A percentile compares a stretch with the other conserved stretches of the same genome.
Evolutionary conservation across 2,329 filamentous ascomycete genomes (phyloP).

Genomic region (Ascochyta koolunga): DNA sequence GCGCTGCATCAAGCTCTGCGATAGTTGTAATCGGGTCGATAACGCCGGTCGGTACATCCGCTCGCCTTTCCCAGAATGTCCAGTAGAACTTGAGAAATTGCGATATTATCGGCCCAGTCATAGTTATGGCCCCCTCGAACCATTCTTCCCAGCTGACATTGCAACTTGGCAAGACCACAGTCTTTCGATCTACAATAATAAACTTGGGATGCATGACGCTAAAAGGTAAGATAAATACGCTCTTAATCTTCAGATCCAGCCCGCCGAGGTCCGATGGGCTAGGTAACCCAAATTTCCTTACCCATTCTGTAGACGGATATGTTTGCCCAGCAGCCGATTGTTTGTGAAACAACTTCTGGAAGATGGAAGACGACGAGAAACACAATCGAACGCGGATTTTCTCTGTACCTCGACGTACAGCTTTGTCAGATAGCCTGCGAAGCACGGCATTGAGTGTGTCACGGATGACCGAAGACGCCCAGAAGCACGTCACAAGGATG

Average conservation of each 20-base stretch:
- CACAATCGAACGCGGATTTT: conserved; percentile 71
- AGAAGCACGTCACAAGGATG: conserved; percentile 82
- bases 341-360: conserved; percentile 78
- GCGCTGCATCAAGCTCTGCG: neutral
- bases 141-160: conserved; percentile 89
- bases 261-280: conserved; percentile 59
- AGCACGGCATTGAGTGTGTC: conserved; percentile 64
- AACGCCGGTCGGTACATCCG: conserved; percentile 5
- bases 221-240: conserved; percentile 78
- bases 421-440: conserved; percentile 61
- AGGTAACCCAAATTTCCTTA: conserved; percentile 67
- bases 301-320: conserved; percentile 67
- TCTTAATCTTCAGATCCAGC: conserved; percentile 74
- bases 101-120: conserved; percentile 66
- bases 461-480: conserved; percentile 70
- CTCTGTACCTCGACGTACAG: conserved; percentile 36
- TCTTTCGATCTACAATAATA: conserved; percentile 71
- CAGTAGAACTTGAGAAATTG: conserved; percentile 71
- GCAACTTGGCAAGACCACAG: conserved; percentile 75
- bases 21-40: too few species aligned
- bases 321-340: conserved; percentile 65
- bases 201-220: conserved; percentile 92
- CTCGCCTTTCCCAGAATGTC: conserved; percentile 66
- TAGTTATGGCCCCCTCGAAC: conserved; percentile 77
- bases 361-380: conserved; percentile 74